Base-by-base conservation (phyloP, 176 grass and related monocot species). In the Ampelocalamus luodianensis region DNA sequence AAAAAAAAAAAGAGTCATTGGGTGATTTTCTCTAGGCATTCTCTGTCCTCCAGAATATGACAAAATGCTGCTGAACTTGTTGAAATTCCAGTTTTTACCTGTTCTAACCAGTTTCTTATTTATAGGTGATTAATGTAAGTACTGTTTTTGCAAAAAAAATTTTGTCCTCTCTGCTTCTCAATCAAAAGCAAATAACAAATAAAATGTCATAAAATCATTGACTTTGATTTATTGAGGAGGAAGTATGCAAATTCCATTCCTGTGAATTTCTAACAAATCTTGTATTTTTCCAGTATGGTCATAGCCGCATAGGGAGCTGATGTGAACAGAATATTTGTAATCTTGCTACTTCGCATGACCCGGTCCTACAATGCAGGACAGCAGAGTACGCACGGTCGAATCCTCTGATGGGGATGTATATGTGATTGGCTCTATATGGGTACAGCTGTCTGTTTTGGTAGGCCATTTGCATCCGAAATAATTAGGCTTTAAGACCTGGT, bases 401-500 rank as follows among this genome's bases (percentile, higher is more conserved):
- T 1, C n/a, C 8, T 60, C 8, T 24, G 58, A 60, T 24, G 9
- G 18, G 58, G 58, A 1, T 58, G 55, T 58, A 58, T n/a, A 23
- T 24, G 7, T 56, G 54, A n/a, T 9, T 56, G 54, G 2, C 1
- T 55, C 20, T n/a, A 11, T 62, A 14, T 27, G 24, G 11, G 24
- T 29, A 22, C 15, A 22, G 12, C 6, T 20, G 24, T 65, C 40
- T 13, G 4, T 50, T 65, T 49, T 13, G 17, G 24, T 48, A 13
- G 10, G 27, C 39, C 73, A 39, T 76, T 76, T 58, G 51, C 26
- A 14, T 26, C 32, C 0, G 63, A 51, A 80, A 67, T 80, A 36
- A 81, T 68, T 40, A 54, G 51, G 32, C 46, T 80, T 51, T 68
- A 54, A n/a, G 64, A 54, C 78, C 7, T 26, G 7, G 20, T 23